Evolutionary conservation across 2,329 filamentous ascomycete genomes (phyloP), one percentile per base, ranked within the genome.

Genomic region (Arthrobotrys iridis): DNA sequence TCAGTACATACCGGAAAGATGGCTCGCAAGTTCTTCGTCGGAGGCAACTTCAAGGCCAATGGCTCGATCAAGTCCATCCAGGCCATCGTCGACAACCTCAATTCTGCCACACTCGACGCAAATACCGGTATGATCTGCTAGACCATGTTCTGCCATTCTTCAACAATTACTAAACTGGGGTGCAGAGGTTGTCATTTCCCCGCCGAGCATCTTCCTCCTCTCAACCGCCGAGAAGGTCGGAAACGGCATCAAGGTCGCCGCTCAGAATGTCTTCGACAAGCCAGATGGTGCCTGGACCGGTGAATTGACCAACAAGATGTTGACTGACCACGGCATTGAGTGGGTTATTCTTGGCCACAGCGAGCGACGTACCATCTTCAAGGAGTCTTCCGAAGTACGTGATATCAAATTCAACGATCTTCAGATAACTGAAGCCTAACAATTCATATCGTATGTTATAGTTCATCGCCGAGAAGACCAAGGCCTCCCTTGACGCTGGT

Each of bases 1-100:
- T 20, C 28, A 26, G 37, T 33, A 46, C 28, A 50, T 59, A 65
- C 45, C 68, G 35, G 28, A 50, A 65, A 62, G 20, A 75, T 75
- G 71, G 46, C 58, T 48, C 93, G 93, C 87, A 91, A 93, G 87
- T 97, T 96, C 88, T 96, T 97, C 84, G 92, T 97, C 84, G 93
- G 93, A 84, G 93, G 93, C 83, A 99, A 99, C 90, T 98, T 98
- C 87, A 98, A 99, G 88, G 98, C 98, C 93, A 99, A 99, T 87
- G 94, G 95, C 84, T 92, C 92, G 80, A 87, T 91, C 83, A 88
- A 92, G 85, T 90, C 90, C 86, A 93, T 97, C 87, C 94, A 92
- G 85, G 87, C 90, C 80, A 97, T 99, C 85, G 89, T 98, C 83
- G 85, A 89, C 77, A 90, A 93, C 86, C 87, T 99, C 81, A 98